These are phyloP conservation scores for Globisporangium echinulatum DNA, from an alignment of 352 stramenopile genomes.

Conservation along the genomic window DNA sequence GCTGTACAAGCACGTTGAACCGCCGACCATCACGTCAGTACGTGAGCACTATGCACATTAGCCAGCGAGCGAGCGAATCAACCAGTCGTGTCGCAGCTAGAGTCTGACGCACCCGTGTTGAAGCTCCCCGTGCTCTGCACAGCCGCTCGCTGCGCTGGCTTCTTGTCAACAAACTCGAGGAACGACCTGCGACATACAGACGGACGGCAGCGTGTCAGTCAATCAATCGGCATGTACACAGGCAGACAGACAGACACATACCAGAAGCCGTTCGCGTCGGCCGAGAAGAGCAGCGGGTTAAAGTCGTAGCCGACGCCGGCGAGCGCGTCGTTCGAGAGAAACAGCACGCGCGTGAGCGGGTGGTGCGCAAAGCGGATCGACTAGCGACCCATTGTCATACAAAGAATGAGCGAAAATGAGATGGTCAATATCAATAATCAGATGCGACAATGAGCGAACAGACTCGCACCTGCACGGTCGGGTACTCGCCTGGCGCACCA, in stretches of 20 bases:
- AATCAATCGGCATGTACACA: no score
- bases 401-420: no score
- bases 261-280: constrained; percentile 75
- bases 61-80: no score
- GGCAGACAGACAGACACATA: constrained; percentile 7
- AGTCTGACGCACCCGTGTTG: constrained; percentile 35
- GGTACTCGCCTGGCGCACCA: constrained; percentile 54
- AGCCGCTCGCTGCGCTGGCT: constrained; percentile 41
- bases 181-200: constrained; percentile 40
- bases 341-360: constrained; percentile 81
- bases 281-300: constrained; percentile 87
- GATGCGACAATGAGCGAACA: no score
- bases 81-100: no score
- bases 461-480: constrained; percentile 55
- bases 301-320: constrained; percentile 90
- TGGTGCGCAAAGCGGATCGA: constrained; percentile 85
- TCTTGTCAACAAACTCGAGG: constrained; percentile 74
- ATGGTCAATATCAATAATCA: no score
- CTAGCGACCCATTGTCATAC: constrained; percentile 18
- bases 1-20: constrained; percentile 18
- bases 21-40: not conserved
- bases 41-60: no score
- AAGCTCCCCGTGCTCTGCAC: constrained; percentile 62
- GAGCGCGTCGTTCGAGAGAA: constrained; percentile 85
- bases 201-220: no score